These are phyloP conservation scores for Flueggea neowawraea DNA, from an alignment of 441 rosid species.

Conservation along the genomic window DNA sequence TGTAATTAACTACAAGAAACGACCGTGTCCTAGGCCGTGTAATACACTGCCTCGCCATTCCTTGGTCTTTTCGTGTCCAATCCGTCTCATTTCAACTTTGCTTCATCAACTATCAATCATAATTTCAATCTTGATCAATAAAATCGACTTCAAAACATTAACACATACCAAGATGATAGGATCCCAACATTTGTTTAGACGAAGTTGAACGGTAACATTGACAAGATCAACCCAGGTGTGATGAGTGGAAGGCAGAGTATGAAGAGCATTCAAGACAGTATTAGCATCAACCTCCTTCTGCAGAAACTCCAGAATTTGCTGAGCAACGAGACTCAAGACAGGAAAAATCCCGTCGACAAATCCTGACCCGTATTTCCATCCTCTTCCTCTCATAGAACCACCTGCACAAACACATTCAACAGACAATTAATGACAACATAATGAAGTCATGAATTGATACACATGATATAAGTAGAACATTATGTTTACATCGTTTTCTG, in stretches of 20 bases:
- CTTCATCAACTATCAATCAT: no score
- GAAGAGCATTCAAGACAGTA: conserved; percentile 49
- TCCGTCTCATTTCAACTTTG: no score
- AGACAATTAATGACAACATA: no score
- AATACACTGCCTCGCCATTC: no score
- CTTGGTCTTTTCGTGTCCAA: no score
- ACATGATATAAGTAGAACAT: not conserved
- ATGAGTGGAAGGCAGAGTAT: conserved; percentile 63
- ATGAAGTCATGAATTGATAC: not conserved
- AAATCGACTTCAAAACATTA: no score
- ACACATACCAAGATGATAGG: conserved; percentile 58
- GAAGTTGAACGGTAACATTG: conserved; percentile 77
- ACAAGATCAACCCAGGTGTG: conserved; percentile 84
- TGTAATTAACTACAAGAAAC: no score
- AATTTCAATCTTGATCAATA: no score
- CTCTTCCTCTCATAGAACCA: conserved; percentile 82
- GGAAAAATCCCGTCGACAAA: conserved; percentile 94
- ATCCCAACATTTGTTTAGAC: conserved; percentile 78
- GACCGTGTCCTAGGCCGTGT: no score
- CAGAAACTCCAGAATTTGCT: conserved; percentile 52
- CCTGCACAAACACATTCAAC: conserved; percentile 27
- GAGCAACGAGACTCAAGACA: conserved; percentile 76
- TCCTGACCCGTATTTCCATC: conserved; percentile 96
- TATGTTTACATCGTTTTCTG: conserved; percentile 51
- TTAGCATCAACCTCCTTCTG: conserved; percentile 46